Percentiles rank a stretch among this genome's conserved stretches.
These are phyloP conservation scores for Setomelanomma holmii DNA, from an alignment of 2,329 filamentous ascomycete species.

Conservation along the genomic window DNA sequence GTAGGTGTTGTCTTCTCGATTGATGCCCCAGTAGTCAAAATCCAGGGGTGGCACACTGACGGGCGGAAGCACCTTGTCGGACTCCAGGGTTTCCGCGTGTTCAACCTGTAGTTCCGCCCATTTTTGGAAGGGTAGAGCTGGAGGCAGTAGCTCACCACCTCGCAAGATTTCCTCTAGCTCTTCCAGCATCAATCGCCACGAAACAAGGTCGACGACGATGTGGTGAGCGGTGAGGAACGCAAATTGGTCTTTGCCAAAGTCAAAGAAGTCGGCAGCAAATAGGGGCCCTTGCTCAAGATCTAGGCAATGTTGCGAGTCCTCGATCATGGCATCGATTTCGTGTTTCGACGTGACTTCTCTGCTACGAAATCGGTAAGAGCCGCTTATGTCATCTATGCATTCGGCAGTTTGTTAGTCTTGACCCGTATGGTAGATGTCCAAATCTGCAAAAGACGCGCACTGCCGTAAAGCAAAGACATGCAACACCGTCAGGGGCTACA, in stretches of 20 bases:
- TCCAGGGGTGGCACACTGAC: constrained; percentile 41
- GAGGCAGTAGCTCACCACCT: constrained; percentile 41
- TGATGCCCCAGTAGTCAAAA: constrained; percentile 51
- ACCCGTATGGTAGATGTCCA: background rate
- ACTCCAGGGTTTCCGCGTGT: constrained; percentile 34
- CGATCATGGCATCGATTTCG: constrained; percentile 40
- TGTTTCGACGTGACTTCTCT: constrained; percentile 25
- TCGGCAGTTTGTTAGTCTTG: constrained; percentile 7
- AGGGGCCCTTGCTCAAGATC: constrained; percentile 34
- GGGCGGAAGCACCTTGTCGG: constrained; percentile 35
- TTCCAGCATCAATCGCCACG: constrained; percentile 55
- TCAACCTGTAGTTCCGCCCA: constrained; percentile 50
- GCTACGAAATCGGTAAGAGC: constrained; percentile 40
- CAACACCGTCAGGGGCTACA: background rate
- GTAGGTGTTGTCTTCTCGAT: constrained; percentile 45
- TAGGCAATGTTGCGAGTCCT: constrained; percentile 37
- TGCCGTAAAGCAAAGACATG: background rate
- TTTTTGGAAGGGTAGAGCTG: constrained; percentile 43
- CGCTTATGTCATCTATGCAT: constrained; percentile 24
- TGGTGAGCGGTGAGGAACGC: constrained; percentile 47
- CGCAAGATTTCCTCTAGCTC: constrained; percentile 53
- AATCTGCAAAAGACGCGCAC: background rate
- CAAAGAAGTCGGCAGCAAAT: constrained; percentile 47
- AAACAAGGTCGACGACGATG: constrained; percentile 54
- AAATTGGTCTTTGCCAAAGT: constrained; percentile 37